These are phyloP conservation scores for Zizania palustris DNA, from an alignment of 202 grass and related monocot genomes.

Conservation along the genomic window DNA sequence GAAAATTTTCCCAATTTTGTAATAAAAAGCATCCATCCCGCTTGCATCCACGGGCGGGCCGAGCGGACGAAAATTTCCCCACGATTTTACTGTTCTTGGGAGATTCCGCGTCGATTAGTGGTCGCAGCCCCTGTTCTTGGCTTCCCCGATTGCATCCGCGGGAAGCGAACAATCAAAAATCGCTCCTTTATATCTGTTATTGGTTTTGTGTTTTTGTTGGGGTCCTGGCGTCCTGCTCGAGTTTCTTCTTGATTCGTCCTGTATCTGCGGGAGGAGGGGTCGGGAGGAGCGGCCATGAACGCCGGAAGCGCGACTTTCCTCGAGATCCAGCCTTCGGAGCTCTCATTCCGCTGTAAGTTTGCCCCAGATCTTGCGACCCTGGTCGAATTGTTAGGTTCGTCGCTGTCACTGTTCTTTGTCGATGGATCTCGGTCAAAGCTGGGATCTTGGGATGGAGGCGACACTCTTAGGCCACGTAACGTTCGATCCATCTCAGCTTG, in stretches of 20 bases:
- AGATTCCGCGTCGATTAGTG: conserved; percentile 44
- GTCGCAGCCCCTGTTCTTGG: conserved; percentile 5
- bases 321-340: conserved; percentile 85
- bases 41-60: conserved; percentile 7
- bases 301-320: conserved; percentile 57
- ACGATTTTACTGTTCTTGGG: background rate
- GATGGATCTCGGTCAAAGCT: conserved; percentile 39
- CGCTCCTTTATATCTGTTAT: background rate
- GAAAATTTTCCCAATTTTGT: background rate
- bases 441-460: conserved; percentile 36
- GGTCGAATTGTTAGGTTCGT: conserved; percentile 34
- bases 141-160: conserved; percentile 32
- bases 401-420: background rate
- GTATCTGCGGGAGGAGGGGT: conserved; percentile 6
- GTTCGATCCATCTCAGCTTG: background rate
- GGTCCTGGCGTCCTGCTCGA: conserved; percentile 23
- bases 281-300: conserved; percentile 47
- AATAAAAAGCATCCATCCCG: conserved; percentile 21
- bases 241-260: conserved; percentile 34
- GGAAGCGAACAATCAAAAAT: background rate
- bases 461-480: background rate
- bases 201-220: background rate
- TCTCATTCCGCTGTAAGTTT: conserved; percentile 77
- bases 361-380: conserved; percentile 42
- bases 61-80: conserved; percentile 38